phyloP scores from a whole-genome alignment of 306 rosid species.

The Senna siamea region DNA sequence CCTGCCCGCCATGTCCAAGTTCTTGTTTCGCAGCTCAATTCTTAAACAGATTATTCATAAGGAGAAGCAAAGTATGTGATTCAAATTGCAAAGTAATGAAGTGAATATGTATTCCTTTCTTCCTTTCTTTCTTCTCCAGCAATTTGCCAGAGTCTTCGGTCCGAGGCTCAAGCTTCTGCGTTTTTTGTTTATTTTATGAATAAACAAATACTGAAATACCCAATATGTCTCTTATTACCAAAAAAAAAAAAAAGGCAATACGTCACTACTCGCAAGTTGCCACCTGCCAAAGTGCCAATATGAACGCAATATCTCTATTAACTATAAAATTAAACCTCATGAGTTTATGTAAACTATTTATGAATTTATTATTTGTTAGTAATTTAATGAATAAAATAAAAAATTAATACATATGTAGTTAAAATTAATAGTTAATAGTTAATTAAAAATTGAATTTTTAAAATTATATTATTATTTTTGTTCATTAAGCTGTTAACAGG shows the following conservation, averaged over 20 bases:
- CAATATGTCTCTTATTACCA: not conserved
- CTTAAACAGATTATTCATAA: slow-evolving; percentile 14
- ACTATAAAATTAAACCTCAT: no score
- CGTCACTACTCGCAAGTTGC: not conserved
- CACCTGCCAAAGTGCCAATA: not conserved
- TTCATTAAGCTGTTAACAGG: no score
- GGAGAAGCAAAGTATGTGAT: not conserved
- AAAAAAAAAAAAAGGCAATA: no score
- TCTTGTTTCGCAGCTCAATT: not conserved
- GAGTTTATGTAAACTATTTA: no score
- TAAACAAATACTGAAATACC: not conserved
- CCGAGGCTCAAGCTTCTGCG: not conserved
- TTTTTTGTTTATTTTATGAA: not conserved
- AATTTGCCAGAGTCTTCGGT: not conserved
- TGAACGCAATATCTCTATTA: not conserved
- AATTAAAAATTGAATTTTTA: no score
- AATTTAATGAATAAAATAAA: no score
- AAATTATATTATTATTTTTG: no score
- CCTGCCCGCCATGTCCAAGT: slow-evolving; percentile 49
- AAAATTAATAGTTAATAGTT: no score
- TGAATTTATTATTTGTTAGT: no score
- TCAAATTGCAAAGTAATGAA: slow-evolving; percentile 38
- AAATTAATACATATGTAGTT: no score
- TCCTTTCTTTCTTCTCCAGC: not conserved
- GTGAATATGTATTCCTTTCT: not conserved